A percentile compares a stretch with the other conserved stretches of the same genome.
phyloP scores from a whole-genome alignment of 2,329 filamentous ascomycete species.

The Stagonosporopsis tanaceti region DNA sequence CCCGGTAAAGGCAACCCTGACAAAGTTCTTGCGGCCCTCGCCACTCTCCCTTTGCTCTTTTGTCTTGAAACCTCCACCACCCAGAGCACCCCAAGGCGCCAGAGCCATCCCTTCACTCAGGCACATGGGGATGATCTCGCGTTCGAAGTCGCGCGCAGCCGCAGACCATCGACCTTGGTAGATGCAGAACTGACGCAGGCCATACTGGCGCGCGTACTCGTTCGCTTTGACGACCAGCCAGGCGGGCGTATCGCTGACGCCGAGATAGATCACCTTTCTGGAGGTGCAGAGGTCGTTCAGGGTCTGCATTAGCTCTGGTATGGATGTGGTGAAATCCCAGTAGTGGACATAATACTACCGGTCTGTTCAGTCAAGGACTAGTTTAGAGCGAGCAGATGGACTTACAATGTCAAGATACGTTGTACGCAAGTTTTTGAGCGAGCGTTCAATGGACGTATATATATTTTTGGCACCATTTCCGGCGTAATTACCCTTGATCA shows the following conservation, averaged over 20 bases:
- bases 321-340: slow-evolving; percentile 54
- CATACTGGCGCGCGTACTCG: slow-evolving; percentile 51
- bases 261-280: slow-evolving; percentile 56
- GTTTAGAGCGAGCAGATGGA: slow-evolving; percentile 39
- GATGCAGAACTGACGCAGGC: slow-evolving; percentile 55
- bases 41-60: slow-evolving; percentile 28
- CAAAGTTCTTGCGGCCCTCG: slow-evolving; percentile 51
- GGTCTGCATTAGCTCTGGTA: slow-evolving; percentile 55
- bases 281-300: slow-evolving; percentile 52
- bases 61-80: slow-evolving; percentile 55
- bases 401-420: slow-evolving; percentile 67
- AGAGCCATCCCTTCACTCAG: slow-evolving; percentile 69
- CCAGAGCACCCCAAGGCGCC: slow-evolving; percentile 63
- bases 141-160: slow-evolving; percentile 70
- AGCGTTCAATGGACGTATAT: slow-evolving; percentile 28
- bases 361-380: slow-evolving; percentile 38
- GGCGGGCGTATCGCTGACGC: slow-evolving; percentile 54
- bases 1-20: slow-evolving; percentile 46
- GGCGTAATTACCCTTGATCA: slow-evolving; percentile 33
- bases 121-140: slow-evolving; percentile 74
- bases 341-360: slow-evolving; percentile 46
- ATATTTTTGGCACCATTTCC: slow-evolving; percentile 40
- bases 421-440: slow-evolving; percentile 56
- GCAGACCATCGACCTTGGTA: slow-evolving; percentile 73
- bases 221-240: slow-evolving; percentile 43